A percentile compares a stretch with the other conserved stretches of the same genome.
phyloP scores from a whole-genome alignment of 139 green algal genomes.

The Chlamydomonas sp. region DNA sequence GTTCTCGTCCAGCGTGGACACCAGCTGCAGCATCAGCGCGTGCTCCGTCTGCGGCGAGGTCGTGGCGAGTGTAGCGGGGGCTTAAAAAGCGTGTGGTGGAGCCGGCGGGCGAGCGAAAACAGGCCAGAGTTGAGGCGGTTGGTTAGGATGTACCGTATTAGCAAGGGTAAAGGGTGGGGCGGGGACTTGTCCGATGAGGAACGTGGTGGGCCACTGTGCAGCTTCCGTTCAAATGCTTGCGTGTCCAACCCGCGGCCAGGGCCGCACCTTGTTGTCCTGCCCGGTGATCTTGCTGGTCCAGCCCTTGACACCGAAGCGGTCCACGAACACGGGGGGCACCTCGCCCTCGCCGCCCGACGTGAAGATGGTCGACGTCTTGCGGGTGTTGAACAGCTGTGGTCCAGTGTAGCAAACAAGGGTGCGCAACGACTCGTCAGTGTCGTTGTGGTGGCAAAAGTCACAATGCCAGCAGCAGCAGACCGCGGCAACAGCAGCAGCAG shows the following conservation, averaged over 20 bases:
- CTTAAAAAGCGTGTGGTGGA: background rate
- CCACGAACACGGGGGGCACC: constrained; percentile 94
- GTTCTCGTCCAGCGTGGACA: constrained; percentile 79
- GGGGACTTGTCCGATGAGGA: no score
- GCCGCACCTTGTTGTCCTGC: constrained; percentile 66
- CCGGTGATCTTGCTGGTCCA: constrained; percentile 65
- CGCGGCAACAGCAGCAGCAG: background rate
- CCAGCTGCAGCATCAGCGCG: constrained; percentile 78
- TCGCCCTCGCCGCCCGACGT: constrained; percentile 76
- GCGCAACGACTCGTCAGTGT: background rate
- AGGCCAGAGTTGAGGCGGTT: no score
- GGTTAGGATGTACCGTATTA: no score
- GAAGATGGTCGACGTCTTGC: constrained; percentile 93
- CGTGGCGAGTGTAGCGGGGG: no score
- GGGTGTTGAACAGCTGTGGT: constrained; percentile 81
- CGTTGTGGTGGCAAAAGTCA: background rate
- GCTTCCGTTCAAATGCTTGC: no score
- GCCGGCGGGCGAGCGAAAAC: no score
- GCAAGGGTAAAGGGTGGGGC: background rate
- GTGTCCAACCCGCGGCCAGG: background rate
- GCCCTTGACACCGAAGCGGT: constrained; percentile 90
- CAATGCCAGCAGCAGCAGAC: background rate
- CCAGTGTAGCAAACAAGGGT: background rate
- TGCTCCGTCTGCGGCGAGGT: constrained; percentile 38
- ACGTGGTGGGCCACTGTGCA: no score